Base-by-base conservation (phyloP, 1,139 yeast species). In the Geotrichum phurueaensis region DNA sequence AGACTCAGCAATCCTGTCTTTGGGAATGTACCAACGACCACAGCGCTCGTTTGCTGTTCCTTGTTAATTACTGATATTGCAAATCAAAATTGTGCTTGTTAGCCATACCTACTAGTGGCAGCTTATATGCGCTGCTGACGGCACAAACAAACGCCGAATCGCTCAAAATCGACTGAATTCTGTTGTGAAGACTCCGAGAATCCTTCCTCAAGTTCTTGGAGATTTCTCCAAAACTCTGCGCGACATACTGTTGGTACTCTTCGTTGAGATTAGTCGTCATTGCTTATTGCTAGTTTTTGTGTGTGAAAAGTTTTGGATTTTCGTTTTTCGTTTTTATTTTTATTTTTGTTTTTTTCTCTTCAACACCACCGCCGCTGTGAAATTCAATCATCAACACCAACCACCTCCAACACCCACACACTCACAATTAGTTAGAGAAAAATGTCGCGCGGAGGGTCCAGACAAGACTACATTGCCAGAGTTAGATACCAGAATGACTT, bases 381-480 rank as follows among this genome's bases (percentile, higher is more conserved):
- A 52, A 18, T 22, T 52, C 48, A 33, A 51, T 27, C 59, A 23
- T 20, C 31, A 27, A 27, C 31, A 5, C 25, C 39, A 50, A 47
- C 51, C 5, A 18, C 25, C 9, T 13, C 18, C 36, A 33, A 39
- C 45, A 5, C 47, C n/a, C 54, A 13, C 9, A 22, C 23, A 18
- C n/a, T 39, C 33, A 31, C 50, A 58, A 45, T 20, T 47, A 13
- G 13, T 25, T n/a, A 13, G 15, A 50, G 20, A 55, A 61, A 45
- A 47, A 67, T 68, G 69, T 66, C 70, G 25, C 59, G 57, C 43
- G 61, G 53, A 52, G 53, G 56, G 15, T 60, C 69, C 45, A 61
- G 90, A 72, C 97, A 92, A 74, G 97, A 91, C 67, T 92, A 87
- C 71, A 86, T 94, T 62, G 95, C 96, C 60, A 87, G 89, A 68